Evolutionary conservation across 1,139 yeast species (phyloP), one percentile per base, ranked within the genome.

Genomic region (Blastobotrys persicus): DNA sequence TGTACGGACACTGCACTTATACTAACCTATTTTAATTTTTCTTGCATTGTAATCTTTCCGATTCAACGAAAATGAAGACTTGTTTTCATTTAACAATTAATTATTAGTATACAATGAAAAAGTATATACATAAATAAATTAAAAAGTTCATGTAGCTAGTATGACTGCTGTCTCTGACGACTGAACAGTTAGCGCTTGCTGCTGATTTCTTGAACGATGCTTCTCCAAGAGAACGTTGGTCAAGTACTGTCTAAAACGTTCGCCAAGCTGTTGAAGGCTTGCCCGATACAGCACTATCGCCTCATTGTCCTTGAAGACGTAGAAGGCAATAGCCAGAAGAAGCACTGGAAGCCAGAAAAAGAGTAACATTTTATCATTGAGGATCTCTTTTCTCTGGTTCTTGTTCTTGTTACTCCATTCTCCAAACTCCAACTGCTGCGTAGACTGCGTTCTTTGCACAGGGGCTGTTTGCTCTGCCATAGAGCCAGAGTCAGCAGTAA

Each of bases 341-440:
- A 63, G 52, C 16, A 63, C 63, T 5, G 69, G 69, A 11, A 65
- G 55, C 68, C 97, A 89, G 75, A 89, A 88, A 65, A 88, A 85
- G 48, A 88, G 70, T 58, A 89, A 73, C 88, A 88, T 85, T 62
- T 82, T 84, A 67, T 89, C 97, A 59, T 87, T 85, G 58, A 80
- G 82, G 56, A 85, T 80, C 32, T 46, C 46, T 32, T 48, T 48
- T 19, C 83, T 78, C 64, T 83, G 83, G 47, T 63, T 63, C 46
- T 59, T 55, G 44, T 53, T 55, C 40, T 53, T 59, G 56, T 66
- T 61, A 34, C 58, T 58, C 35, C 58, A 51, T 40, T 37, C 51
- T 17, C 65, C 50, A 32, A 59, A 54, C 31, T 58, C 56, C 46
- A 63, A 65, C 33, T 39, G 12, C 14, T 37, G 41, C 28, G 55